Percentiles rank a stretch among this genome's conserved stretches.
phyloP scores from a whole-genome alignment of 768 basidiomycete genomes.

The Melanogaster broomeanus region DNA sequence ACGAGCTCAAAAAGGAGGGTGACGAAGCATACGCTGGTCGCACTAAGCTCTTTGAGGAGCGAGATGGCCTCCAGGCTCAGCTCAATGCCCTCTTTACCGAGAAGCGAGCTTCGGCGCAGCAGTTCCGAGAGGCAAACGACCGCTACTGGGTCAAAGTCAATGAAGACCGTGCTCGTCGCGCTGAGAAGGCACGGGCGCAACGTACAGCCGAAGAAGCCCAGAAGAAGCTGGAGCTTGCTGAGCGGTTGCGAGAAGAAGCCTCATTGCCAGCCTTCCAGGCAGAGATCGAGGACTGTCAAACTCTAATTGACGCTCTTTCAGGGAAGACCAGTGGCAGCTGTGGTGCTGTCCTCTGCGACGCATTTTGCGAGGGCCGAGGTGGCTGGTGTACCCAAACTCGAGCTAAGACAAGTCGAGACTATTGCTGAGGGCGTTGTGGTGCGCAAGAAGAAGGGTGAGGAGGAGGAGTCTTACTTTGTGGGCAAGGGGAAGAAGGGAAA shows the following conservation, averaged over 20 bases:
- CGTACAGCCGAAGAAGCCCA: conserved; percentile 75
- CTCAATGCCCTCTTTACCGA: conserved; percentile 70
- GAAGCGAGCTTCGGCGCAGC: conserved; percentile 73
- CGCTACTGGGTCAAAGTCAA: conserved; percentile 80
- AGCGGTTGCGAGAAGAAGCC: conserved; percentile 88
- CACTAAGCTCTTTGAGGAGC: conserved; percentile 83
- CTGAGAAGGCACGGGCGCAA: conserved; percentile 74
- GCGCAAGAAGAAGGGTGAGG: conserved; percentile 92
- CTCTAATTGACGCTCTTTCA: conserved; percentile 82
- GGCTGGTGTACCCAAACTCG: conserved; percentile 74
- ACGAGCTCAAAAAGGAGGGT: conserved; percentile 80
- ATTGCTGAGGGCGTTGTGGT: conserved; percentile 64
- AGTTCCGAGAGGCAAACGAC: conserved; percentile 83
- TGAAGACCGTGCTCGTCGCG: conserved; percentile 85
- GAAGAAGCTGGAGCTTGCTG: conserved; percentile 77
- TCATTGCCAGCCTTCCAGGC: conserved; percentile 85
- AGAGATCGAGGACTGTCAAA: conserved; percentile 96
- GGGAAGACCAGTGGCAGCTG: conserved; percentile 57
- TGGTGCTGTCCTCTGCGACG: conserved; percentile 44
- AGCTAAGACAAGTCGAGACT: conserved; percentile 81
- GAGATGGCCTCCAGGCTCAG: conserved; percentile 68
- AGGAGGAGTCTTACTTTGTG: conserved; percentile 79
- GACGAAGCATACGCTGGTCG: conserved; percentile 84
- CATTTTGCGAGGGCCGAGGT: conserved; percentile 44
- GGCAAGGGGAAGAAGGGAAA: conserved; percentile 70